phyloP scores from a whole-genome alignment of 1,139 yeast genomes.

The Kazachstania sp. region DNA sequence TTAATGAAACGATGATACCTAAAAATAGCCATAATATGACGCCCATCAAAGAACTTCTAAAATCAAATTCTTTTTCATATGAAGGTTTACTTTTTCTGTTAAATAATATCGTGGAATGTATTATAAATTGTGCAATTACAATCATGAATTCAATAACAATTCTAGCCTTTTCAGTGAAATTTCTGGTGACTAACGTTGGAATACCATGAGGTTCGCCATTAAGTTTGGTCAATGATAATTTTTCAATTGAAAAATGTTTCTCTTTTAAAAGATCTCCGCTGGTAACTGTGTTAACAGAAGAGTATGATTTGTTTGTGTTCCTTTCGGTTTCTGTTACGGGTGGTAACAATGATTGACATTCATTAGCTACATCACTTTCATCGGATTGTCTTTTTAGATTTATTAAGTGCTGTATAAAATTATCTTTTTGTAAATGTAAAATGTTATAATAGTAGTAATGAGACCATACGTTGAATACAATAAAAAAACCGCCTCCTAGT shows the following conservation, averaged over 20 bases:
- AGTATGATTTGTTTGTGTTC: background rate
- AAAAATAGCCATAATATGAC: constrained; percentile 52
- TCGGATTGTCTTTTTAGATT: background rate
- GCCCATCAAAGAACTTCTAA: constrained; percentile 34
- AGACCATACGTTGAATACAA: constrained; percentile 6
- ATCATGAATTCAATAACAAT: constrained; percentile 44
- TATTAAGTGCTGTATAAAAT: constrained; percentile 6
- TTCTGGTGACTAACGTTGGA: constrained; percentile 37
- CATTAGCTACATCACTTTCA: constrained; percentile 5
- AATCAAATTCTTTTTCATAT: constrained; percentile 16
- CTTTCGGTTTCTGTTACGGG: background rate
- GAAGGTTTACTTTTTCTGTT: constrained; percentile 36
- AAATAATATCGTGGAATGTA: constrained; percentile 34
- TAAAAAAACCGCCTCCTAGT: constrained; percentile 4
- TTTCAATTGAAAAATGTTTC: constrained; percentile 31
- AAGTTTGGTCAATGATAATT: constrained; percentile 24
- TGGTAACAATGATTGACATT: constrained; percentile 15
- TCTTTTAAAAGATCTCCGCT: constrained; percentile 19
- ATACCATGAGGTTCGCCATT: constrained; percentile 53
- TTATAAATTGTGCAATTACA: constrained; percentile 39
- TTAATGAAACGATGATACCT: constrained; percentile 41
- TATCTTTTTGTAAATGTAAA: constrained; percentile 7
- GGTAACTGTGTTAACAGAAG: background rate
- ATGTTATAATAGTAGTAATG: constrained; percentile 13
- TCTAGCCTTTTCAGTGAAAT: constrained; percentile 42